Evolutionary conservation across 768 basidiomycete species (phyloP).

Genomic region (Coprinopsis cinerea): DNA sequence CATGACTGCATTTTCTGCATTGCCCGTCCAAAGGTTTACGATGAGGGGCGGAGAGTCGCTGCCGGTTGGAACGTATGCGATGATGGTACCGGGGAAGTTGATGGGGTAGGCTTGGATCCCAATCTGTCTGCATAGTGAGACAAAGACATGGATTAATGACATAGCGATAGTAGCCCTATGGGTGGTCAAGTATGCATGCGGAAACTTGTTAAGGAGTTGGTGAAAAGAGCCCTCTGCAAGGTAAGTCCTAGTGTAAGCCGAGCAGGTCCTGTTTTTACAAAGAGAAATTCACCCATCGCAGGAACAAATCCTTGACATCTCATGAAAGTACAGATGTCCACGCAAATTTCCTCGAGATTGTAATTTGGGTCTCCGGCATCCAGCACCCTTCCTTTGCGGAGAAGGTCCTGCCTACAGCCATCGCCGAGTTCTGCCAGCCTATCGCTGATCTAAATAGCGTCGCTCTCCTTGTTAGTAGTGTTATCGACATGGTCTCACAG

Average conservation of each 20-base stretch:
- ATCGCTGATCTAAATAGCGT: slow-evolving; percentile 11
- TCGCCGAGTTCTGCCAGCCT: slow-evolving; percentile 33
- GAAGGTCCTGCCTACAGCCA: slow-evolving; percentile 36
- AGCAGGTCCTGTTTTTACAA: background rate
- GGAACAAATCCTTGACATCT: slow-evolving; percentile 39
- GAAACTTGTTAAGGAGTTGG: slow-evolving; percentile 48
- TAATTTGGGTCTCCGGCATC: slow-evolving; percentile 25
- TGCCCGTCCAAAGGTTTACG: slow-evolving; percentile 30
- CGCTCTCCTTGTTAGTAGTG: background rate
- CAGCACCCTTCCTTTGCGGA: slow-evolving; percentile 19
- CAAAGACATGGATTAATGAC: slow-evolving; percentile 54
- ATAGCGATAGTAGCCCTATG: slow-evolving; percentile 51
- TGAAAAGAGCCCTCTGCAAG: slow-evolving; percentile 23
- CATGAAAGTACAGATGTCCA: slow-evolving; percentile 47
- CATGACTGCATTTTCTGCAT: slow-evolving; percentile 26
- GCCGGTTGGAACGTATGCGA: slow-evolving; percentile 41
- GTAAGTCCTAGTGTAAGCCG: background rate
- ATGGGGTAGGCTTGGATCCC: slow-evolving; percentile 48
- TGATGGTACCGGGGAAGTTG: slow-evolving; percentile 50
- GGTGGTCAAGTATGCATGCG: slow-evolving; percentile 49
- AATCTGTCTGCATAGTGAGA: slow-evolving; percentile 44
- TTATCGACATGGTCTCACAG: background rate
- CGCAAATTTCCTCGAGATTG: slow-evolving; percentile 30
- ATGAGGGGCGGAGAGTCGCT: slow-evolving; percentile 44
- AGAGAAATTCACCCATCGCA: slow-evolving; percentile 27